Base-by-base conservation (phyloP, 2,329 filamentous ascomycete genomes). In the Aspergillus neoniger region DNA sequence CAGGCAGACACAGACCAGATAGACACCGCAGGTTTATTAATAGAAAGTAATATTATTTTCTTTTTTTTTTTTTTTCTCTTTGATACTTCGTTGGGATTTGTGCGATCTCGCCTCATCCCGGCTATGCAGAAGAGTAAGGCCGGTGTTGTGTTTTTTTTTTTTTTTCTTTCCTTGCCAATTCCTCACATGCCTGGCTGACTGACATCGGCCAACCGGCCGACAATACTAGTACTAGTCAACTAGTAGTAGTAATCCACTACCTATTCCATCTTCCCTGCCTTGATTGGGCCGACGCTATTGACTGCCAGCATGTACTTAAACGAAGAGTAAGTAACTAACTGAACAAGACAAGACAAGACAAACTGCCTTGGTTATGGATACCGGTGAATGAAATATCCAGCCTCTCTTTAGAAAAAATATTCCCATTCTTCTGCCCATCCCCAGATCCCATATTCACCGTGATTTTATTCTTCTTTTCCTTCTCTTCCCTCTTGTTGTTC, bases 11-110 rank as follows among this genome's bases (percentile, higher is more conserved):
- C 32, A 2, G 32, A 15, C 12, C 12, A 36, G 5, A 6, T 36
- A 55, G 53, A 55, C 53, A 55, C 53, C 53, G 53, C 53, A 32
- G 43, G 23, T 55, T 55, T 55, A 55, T 55, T 47, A 47, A 44
- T 55, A 55, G 53, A n/a, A 36, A 36, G 12, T 36, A 36, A 36
- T 36, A 2, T 49, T 21, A 4, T 38, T 21, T 54, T 38, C 3
- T 41, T 53, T 30, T 58, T 19, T 36, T 19, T 41, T n/a, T 39
- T 59, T 48, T 17, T 28, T 25, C 36, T 43, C 1, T 50, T 25
- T n/a, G 7, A 41, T 23, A 17, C 50, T 51, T 50, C 28, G 28
- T 30, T 49, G 44, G 23, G 19, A 43, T 17, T 41, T 51, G 23
- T 39, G 25, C 53, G 53, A 55, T 55, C 52, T 44, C 39, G 47